A percentile compares a stretch with the other conserved stretches of the same genome.
Evolutionary conservation across 129 eudicot species (phyloP).

Genomic region (carrot (Daucus carota)): DNA sequence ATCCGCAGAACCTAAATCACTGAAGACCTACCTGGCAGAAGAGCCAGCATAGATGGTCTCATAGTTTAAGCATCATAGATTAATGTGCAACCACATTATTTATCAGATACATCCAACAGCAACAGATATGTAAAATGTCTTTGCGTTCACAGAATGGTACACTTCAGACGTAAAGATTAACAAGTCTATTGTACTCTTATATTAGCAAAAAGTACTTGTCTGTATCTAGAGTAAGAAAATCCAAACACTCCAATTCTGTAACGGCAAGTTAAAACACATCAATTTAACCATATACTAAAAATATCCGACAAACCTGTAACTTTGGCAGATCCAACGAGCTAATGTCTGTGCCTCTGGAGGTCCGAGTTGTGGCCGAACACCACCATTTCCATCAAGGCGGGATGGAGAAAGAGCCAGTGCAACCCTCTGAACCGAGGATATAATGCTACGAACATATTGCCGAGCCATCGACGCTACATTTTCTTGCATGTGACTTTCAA

Average conservation of each 20-base stretch:
- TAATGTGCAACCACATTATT: background rate
- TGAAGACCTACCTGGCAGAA: background rate
- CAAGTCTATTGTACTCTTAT: background rate
- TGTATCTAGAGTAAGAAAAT: background rate
- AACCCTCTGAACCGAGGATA: slow-evolving; percentile 88
- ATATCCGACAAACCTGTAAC: slow-evolving; percentile 51
- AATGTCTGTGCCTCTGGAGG: slow-evolving; percentile 88
- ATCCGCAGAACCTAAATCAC: too few species aligned
- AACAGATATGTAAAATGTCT: background rate
- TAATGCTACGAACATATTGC: slow-evolving; percentile 75
- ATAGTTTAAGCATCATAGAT: background rate
- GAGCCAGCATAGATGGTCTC: background rate
- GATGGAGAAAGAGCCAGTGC: slow-evolving; percentile 96
- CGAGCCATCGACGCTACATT: slow-evolving; percentile 88
- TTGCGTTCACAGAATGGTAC: background rate
- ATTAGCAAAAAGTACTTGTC: background rate
- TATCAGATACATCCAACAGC: background rate
- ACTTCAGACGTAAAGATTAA: background rate
- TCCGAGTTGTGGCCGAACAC: slow-evolving; percentile 48
- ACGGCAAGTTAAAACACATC: background rate
- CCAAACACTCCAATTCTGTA: background rate
- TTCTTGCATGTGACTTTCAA: slow-evolving; percentile 86
- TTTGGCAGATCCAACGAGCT: slow-evolving; percentile 87
- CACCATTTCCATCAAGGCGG: slow-evolving; percentile 40
- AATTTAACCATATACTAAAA: background rate